Percentiles rank a stretch among this genome's conserved stretches.
phyloP scores from a whole-genome alignment of 768 basidiomycete genomes.

The Lactifluus subvellereus region DNA sequence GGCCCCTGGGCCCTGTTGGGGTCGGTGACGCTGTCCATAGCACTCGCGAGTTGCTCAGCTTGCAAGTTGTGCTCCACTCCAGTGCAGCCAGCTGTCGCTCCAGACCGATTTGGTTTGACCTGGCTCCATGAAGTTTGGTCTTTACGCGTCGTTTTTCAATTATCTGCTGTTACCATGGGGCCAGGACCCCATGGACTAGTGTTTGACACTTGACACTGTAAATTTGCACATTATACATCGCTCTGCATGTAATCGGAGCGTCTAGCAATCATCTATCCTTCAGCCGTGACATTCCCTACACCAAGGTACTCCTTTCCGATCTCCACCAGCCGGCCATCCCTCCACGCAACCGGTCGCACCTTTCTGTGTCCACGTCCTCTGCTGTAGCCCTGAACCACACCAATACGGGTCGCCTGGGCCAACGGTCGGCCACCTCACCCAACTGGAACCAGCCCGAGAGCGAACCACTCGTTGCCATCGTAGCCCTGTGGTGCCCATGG shows the following conservation, averaged over 20 bases:
- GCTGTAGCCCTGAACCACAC: constrained; percentile 66
- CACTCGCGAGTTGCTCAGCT: neutral
- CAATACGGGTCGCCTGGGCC: constrained; percentile 65
- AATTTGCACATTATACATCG: neutral
- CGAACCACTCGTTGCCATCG: constrained; percentile 46
- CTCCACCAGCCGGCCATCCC: constrained; percentile 49
- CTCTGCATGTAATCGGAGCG: constrained; percentile 42
- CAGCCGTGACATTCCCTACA: constrained; percentile 38
- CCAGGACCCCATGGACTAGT: neutral
- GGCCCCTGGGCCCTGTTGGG: neutral
- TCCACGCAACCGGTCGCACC: constrained; percentile 38
- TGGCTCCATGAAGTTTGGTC: neutral
- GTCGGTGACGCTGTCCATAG: neutral
- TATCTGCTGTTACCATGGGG: neutral
- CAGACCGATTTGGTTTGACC: neutral
- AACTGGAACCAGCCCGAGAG: constrained; percentile 77
- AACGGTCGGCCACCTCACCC: constrained; percentile 38
- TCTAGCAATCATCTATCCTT: neutral
- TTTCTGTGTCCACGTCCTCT: constrained; percentile 41
- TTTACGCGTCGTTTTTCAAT: neutral
- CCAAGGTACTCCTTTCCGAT: constrained; percentile 49
- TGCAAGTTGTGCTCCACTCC: neutral
- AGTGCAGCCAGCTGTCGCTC: neutral
- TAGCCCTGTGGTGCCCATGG: constrained; percentile 53
- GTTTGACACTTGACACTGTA: neutral